Percentiles rank a stretch among this genome's conserved stretches.
phyloP scores from a whole-genome alignment of 345 rosid species.

The Microcos paniculata region DNA sequence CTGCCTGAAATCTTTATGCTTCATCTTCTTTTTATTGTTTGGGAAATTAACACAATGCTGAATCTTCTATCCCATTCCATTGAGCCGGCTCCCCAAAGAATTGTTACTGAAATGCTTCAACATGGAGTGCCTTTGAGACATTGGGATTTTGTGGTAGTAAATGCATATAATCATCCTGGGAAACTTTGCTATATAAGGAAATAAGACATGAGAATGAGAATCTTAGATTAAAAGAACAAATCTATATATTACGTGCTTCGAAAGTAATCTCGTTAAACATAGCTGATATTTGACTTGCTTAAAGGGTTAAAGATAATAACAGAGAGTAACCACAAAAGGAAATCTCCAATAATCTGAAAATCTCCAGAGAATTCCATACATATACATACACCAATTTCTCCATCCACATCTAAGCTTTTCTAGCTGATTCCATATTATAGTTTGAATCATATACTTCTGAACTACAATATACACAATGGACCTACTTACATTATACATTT shows the following conservation, averaged over 20 bases:
- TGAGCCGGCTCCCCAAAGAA: background rate
- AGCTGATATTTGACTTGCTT: background rate
- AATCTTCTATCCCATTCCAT: background rate
- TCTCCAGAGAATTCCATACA: background rate
- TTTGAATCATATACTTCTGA: background rate
- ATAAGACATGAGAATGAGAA: no score
- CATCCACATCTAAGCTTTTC: background rate
- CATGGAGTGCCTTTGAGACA: background rate
- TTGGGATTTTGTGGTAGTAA: background rate
- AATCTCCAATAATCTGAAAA: background rate
- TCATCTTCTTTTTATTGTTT: no score
- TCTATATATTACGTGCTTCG: no score
- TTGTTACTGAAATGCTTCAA: background rate
- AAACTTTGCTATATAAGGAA: constrained; percentile 1
- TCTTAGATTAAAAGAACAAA: no score
- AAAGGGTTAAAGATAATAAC: background rate
- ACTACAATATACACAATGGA: constrained; percentile 23
- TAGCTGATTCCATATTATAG: constrained; percentile 15
- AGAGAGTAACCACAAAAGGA: no score
- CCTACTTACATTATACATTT: constrained; percentile 24
- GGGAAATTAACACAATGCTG: no score
- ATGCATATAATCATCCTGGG: background rate
- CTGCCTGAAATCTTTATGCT: background rate
- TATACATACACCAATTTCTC: background rate
- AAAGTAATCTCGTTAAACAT: no score